phyloP scores from a whole-genome alignment of 1,284 basidiomycete species.

The Malassezia cuniculi region DNA sequence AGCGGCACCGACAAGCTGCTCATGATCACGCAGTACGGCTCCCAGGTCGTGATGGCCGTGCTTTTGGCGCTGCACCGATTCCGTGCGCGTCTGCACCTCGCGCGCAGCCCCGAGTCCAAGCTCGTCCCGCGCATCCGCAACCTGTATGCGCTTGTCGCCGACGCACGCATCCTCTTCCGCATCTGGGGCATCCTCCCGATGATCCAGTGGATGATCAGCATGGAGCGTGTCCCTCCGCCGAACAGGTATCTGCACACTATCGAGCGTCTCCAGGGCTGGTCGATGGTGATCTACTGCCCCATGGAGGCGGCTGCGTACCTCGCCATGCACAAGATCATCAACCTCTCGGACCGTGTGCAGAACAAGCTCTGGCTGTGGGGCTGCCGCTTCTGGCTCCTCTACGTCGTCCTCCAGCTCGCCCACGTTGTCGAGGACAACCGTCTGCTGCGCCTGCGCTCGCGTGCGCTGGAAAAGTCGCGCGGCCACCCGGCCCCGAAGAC shows the following conservation, averaged over 20 bases:
- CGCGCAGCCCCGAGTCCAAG: constrained; percentile 17
- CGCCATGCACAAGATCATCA: constrained; percentile 32
- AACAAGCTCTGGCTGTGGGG: constrained; percentile 31
- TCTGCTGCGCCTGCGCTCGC: constrained; percentile 34
- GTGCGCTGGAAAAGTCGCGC: constrained; percentile 34
- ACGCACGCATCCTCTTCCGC: constrained; percentile 35
- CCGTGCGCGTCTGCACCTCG: constrained; percentile 23
- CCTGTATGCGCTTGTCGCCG: constrained; percentile 26
- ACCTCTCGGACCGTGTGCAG: constrained; percentile 23
- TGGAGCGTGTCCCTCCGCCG: constrained; percentile 35
- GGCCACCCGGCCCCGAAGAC: constrained; percentile 32
- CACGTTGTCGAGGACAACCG: constrained; percentile 43
- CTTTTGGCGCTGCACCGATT: constrained; percentile 32
- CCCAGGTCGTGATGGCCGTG: constrained; percentile 33
- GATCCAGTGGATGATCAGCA: constrained; percentile 40
- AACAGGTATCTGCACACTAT: constrained; percentile 36
- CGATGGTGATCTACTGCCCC: constrained; percentile 42
- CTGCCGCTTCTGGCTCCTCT: constrained; percentile 38
- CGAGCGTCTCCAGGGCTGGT: constrained; percentile 42
- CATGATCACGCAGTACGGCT: constrained; percentile 41
- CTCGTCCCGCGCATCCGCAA: constrained; percentile 21
- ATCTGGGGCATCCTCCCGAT: constrained; percentile 45
- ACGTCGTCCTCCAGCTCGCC: constrained; percentile 39
- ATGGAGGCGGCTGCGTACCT: constrained; percentile 43
- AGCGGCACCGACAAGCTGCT: constrained; percentile 40